These are phyloP conservation scores for Triticum monococcum DNA, from an alignment of 176 grass and related monocot species.

Conservation along the genomic window DNA sequence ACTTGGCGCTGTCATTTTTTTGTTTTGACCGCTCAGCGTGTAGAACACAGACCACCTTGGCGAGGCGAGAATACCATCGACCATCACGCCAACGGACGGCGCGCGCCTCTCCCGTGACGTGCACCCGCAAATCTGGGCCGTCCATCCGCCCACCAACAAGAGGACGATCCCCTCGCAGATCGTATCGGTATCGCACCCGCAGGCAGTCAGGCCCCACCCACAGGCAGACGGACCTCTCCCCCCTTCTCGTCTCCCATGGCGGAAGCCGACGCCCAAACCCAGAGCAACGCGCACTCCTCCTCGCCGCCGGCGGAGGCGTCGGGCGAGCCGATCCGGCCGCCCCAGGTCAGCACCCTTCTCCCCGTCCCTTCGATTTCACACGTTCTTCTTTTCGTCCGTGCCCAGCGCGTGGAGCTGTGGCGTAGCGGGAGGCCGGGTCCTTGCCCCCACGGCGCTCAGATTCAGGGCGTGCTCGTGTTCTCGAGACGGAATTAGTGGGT, in stretches of 20 bases:
- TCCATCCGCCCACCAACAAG: not conserved
- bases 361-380: not conserved
- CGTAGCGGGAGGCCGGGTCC: not conserved
- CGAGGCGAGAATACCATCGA: not conserved
- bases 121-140: not conserved
- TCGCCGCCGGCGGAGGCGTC: not conserved
- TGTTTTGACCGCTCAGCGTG: too few relatives aligned
- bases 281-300: constrained; percentile 1
- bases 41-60: not conserved
- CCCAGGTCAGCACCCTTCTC: not conserved
- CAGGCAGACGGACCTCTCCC: not conserved
- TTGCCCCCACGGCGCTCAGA: not conserved
- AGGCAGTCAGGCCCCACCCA: not conserved
- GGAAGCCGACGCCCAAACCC: constrained; percentile 25
- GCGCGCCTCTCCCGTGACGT: not conserved
- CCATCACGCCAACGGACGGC: not conserved
- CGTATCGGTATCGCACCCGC: not conserved
- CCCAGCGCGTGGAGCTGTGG: not conserved
- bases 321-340: not conserved
- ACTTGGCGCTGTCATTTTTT: too few relatives aligned
- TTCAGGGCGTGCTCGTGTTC: not conserved
- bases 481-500: not conserved
- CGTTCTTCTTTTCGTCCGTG: not conserved
- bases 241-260: constrained; percentile 20
- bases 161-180: not conserved